phyloP scores from a whole-genome alignment of 495 filamentous ascomycete genomes.

The Penicillium pulvis region DNA sequence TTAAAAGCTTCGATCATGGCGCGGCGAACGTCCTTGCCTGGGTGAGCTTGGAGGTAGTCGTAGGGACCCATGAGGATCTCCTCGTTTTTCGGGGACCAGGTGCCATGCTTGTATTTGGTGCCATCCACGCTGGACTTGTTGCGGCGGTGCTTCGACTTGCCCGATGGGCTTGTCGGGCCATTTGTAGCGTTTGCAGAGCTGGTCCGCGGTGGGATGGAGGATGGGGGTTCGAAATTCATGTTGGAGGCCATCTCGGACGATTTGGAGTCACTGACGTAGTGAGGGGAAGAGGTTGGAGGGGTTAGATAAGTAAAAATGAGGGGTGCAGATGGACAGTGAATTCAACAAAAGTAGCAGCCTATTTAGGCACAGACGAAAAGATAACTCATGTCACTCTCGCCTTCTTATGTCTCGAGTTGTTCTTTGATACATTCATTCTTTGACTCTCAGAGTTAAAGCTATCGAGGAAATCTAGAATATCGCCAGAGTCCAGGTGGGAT shows the following conservation, averaged over 20 bases:
- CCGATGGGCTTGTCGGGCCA: conserved; percentile 20
- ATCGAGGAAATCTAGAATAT: not conserved
- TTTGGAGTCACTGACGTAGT: not conserved
- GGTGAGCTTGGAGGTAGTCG: conserved; percentile 81
- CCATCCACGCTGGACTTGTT: conserved; percentile 52
- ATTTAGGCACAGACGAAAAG: not conserved
- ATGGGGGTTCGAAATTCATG: conserved; percentile 57
- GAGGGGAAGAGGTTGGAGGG: conserved; percentile 17
- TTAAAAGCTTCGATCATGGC: conserved; percentile 91
- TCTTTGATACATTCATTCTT: not conserved
- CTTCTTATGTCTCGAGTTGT: not conserved
- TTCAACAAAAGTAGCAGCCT: not conserved
- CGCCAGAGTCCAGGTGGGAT: no score
- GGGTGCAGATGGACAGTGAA: not conserved
- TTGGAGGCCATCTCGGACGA: conserved; percentile 13
- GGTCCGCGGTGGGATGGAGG: conserved; percentile 71
- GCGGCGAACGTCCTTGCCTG: conserved; percentile 88
- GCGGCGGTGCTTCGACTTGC: conserved; percentile 36
- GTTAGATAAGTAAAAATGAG: conserved; percentile 4
- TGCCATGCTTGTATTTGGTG: conserved; percentile 52
- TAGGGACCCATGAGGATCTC: conserved; percentile 81
- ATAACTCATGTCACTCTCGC: not conserved
- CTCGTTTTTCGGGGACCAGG: conserved; percentile 74
- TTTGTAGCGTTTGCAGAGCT: conserved; percentile 61
- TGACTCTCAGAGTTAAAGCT: not conserved